Conservation (phyloP, 2,329 filamentous ascomycete genomes). For the Hymenoscyphus fraxineus region DNA sequence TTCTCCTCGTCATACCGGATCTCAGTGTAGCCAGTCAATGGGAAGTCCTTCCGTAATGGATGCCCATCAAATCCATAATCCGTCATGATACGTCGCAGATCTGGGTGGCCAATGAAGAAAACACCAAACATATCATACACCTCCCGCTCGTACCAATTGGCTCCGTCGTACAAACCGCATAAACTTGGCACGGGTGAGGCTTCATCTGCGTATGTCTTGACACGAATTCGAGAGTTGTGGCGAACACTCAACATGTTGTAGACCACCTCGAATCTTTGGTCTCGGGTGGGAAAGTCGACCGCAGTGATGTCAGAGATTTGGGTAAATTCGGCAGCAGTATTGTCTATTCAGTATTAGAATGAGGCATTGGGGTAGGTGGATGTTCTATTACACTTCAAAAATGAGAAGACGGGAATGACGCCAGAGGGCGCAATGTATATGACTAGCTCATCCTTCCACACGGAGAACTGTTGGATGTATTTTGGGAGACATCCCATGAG, state of each 20-base stretch:
- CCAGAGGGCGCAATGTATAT: conserved; percentile 88
- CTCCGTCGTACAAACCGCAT: conserved; percentile 82
- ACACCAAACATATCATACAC: conserved; percentile 97
- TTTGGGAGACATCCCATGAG: conserved; percentile 95
- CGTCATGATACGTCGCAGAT: conserved; percentile 96
- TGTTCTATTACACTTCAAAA: conserved; percentile 67
- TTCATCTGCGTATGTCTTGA: conserved; percentile 99
- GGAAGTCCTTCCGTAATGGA: conserved; percentile 96
- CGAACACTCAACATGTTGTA: conserved; percentile 96
- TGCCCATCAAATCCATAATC: conserved; percentile 99
- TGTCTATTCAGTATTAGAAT: conserved; percentile 52
- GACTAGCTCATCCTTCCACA: conserved; percentile 98
- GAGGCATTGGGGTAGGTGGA: neutral
- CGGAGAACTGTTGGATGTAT: conserved; percentile 98
- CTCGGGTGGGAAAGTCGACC: conserved; percentile 91
- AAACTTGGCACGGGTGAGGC: conserved; percentile 88
- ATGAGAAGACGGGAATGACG: conserved; percentile 86
- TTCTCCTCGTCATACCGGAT: conserved; percentile 98
- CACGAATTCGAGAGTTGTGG: conserved; percentile 92
- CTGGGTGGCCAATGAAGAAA: conserved; percentile 93
- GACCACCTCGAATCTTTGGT: conserved; percentile 95
- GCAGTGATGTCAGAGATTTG: conserved; percentile 89
- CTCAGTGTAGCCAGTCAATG: conserved; percentile 95
- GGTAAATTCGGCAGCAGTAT: conserved; percentile 95
- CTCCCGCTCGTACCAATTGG: conserved; percentile 98